phyloP scores from a whole-genome alignment of 306 rosid genomes.

The Glycine soja region DNA sequence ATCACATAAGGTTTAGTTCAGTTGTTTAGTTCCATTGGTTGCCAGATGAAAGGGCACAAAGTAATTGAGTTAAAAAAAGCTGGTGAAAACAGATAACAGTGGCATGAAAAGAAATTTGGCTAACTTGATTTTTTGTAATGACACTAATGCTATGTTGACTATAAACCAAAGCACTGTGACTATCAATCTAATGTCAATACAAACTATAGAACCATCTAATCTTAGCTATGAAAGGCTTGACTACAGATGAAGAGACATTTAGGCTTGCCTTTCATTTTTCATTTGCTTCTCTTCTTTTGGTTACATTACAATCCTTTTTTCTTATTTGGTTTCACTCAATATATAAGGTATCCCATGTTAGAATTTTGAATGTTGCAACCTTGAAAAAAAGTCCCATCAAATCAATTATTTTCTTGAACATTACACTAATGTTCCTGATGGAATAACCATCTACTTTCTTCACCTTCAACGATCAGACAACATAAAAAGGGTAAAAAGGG shows the following conservation, averaged over 20 bases:
- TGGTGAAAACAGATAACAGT: slow-evolving; percentile 18
- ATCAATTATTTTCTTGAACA: too few relatives aligned
- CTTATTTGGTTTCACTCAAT: not conserved
- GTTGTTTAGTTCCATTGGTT: not conserved
- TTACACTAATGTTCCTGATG: not conserved
- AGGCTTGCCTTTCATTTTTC: not conserved
- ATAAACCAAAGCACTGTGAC: slow-evolving; percentile 2
- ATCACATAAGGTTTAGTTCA: not conserved
- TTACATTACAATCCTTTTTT: not conserved
- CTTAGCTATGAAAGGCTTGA: not conserved
- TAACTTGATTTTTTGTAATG: not conserved
- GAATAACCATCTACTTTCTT: not conserved
- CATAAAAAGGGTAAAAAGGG: not conserved
- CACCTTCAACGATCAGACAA: not conserved
- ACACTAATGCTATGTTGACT: not conserved
- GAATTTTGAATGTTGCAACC: not conserved
- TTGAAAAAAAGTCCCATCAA: too few relatives aligned
- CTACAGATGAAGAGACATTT: not conserved
- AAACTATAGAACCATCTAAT: not conserved
- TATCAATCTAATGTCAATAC: not conserved
- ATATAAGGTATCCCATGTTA: not conserved
- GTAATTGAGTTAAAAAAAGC: not conserved
- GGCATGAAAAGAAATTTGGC: not conserved
- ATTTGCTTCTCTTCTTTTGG: not conserved
- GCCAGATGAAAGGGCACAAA: not conserved